A percentile compares a stretch with the other conserved stretches of the same genome.
Conservation (phyloP, 2,329 filamentous ascomycete species). For the Colletotrichum sansevieriae region DNA sequence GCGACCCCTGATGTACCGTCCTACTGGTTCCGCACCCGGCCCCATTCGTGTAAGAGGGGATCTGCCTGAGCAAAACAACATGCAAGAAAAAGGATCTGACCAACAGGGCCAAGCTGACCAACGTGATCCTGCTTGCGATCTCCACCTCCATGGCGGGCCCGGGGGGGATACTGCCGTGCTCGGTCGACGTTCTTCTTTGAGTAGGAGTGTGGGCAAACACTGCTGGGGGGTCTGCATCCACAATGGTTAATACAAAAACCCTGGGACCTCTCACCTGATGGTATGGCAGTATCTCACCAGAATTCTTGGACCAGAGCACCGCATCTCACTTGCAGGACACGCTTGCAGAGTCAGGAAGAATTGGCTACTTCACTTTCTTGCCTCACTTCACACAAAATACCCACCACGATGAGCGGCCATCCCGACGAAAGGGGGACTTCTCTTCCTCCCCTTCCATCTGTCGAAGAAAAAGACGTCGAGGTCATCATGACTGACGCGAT, state of each 20-base stretch:
- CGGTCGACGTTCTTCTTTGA: slow-evolving; percentile 4
- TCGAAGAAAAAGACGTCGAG: slow-evolving; percentile 29
- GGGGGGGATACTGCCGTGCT: not conserved
- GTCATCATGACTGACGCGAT: slow-evolving; percentile 16
- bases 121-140: slow-evolving; percentile 19
- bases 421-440: slow-evolving; percentile 5
- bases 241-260: slow-evolving; percentile 27
- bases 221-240: slow-evolving; percentile 11
- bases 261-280: slow-evolving; percentile 1
- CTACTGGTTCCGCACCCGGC: slow-evolving; percentile 15
- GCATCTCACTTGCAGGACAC: no score
- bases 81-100: slow-evolving; percentile 17
- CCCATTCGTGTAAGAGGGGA: slow-evolving; percentile 17
- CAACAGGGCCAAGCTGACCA: slow-evolving; percentile 10
- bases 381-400: not conserved
- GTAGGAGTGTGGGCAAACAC: slow-evolving; percentile 24
- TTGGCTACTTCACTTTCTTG: not conserved
- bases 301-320: slow-evolving; percentile 6
- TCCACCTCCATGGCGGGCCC: slow-evolving; percentile 13
- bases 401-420: slow-evolving; percentile 24
- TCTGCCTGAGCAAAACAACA: slow-evolving; percentile 4
- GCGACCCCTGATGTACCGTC: slow-evolving; percentile 9
- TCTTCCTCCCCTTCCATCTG: not conserved
- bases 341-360: not conserved
- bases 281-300: not conserved